phyloP scores from a whole-genome alignment of 2,329 filamentous ascomycete species.

The Penicillium verrucosum region DNA sequence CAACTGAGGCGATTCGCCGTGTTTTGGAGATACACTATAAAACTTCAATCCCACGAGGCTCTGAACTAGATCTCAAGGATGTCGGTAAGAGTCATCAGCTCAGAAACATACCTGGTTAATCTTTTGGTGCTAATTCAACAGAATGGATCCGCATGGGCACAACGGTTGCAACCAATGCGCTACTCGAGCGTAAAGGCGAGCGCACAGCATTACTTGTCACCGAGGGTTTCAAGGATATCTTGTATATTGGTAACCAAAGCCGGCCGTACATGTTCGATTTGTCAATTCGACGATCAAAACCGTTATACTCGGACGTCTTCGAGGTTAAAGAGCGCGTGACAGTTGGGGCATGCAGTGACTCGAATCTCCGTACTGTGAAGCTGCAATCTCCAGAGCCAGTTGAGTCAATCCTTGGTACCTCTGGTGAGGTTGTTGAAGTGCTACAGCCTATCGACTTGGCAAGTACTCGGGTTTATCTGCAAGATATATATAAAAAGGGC shows the following conservation, averaged over 20 bases:
- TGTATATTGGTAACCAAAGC: slow-evolving; percentile 82
- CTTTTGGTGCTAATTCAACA: background rate
- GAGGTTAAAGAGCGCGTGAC: slow-evolving; percentile 47
- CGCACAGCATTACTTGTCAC: slow-evolving; percentile 50
- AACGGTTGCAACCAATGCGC: slow-evolving; percentile 82
- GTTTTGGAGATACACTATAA: slow-evolving; percentile 10
- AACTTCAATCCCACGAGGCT: slow-evolving; percentile 13
- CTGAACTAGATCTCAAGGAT: slow-evolving; percentile 12
- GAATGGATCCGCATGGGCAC: slow-evolving; percentile 77
- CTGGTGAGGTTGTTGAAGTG: slow-evolving; percentile 69
- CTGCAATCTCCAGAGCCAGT: background rate
- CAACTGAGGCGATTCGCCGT: slow-evolving; percentile 17
- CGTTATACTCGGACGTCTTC: slow-evolving; percentile 24
- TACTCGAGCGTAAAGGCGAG: slow-evolving; percentile 43
- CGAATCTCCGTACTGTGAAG: slow-evolving; percentile 23
- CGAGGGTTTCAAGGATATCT: slow-evolving; percentile 76
- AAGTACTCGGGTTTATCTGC: slow-evolving; percentile 53
- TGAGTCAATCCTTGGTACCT: background rate
- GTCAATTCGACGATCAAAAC: slow-evolving; percentile 73
- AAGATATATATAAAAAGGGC: slow-evolving; percentile 63
- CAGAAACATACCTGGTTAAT: background rate
- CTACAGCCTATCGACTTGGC: slow-evolving; percentile 68
- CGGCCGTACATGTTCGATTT: slow-evolving; percentile 83
- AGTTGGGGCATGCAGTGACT: slow-evolving; percentile 14
- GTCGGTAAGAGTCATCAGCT: slow-evolving; percentile 2